A percentile compares a stretch with the other conserved stretches of the same genome.
Evolutionary conservation across 176 grass and related monocot genomes (phyloP).

Genomic region (Cocos nucifera): DNA sequence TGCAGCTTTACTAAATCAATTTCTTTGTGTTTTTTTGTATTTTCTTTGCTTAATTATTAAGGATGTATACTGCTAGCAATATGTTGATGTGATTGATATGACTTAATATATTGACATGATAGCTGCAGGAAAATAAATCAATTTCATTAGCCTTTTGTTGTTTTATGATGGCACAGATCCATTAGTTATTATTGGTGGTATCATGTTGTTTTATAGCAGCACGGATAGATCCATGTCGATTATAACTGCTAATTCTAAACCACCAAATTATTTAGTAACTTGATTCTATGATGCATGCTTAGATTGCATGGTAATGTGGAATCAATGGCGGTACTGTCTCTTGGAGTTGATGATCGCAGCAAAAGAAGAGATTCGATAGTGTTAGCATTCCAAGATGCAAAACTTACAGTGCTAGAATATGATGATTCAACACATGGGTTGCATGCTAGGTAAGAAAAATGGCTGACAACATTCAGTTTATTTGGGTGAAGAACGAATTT

Average conservation of each 20-base stretch:
- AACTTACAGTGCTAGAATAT: slow-evolving; percentile 70
- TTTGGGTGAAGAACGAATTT: not conserved
- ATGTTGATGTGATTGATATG: too few species aligned
- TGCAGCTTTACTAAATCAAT: too few species aligned
- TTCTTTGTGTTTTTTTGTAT: too few species aligned
- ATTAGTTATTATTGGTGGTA: too few species aligned
- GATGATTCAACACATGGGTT: slow-evolving; percentile 63
- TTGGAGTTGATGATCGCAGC: slow-evolving; percentile 36
- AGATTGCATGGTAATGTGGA: slow-evolving; percentile 81
- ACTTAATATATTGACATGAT: too few species aligned
- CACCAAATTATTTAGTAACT: not conserved
- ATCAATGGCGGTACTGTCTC: slow-evolving; percentile 62
- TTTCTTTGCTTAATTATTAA: too few species aligned
- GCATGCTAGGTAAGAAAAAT: slow-evolving; percentile 45
- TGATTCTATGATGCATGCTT: slow-evolving; percentile 13
- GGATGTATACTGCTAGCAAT: too few species aligned
- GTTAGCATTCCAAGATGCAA: slow-evolving; percentile 68
- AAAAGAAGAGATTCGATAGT: slow-evolving; percentile 53
- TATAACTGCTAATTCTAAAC: too few species aligned
- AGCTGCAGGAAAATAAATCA: not conserved
- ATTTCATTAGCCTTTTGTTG: not conserved
- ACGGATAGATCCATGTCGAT: too few species aligned
- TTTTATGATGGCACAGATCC: too few species aligned
- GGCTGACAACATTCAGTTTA: not conserved
- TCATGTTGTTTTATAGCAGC: too few species aligned